A percentile compares a stretch with the other conserved stretches of the same genome.
phyloP scores from a whole-genome alignment of 2,329 filamentous ascomycete species.

The Fusarium paranaense region DNA sequence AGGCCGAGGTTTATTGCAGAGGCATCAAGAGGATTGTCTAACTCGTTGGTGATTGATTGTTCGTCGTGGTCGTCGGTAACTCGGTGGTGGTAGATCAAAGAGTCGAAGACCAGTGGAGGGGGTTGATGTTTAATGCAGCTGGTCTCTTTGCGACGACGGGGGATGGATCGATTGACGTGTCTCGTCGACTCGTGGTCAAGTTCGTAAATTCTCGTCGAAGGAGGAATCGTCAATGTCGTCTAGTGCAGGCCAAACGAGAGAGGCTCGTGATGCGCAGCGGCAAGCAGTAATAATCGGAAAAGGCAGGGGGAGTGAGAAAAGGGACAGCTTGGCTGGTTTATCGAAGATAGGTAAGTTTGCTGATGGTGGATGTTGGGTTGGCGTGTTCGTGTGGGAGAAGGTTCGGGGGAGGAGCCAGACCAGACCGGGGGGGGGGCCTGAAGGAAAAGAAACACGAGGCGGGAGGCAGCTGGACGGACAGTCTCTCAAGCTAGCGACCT shows the following conservation, averaged over 20 bases:
- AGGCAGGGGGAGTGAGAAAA: conserved; percentile 33
- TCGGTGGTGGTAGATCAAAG: conserved; percentile 12
- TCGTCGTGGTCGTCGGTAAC: conserved; percentile 8
- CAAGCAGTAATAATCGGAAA: conserved; percentile 21
- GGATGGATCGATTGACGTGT: conserved; percentile 28
- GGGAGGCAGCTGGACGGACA: conserved; percentile 13
- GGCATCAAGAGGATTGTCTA: conserved; percentile 34
- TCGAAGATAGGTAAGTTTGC: conserved; percentile 33
- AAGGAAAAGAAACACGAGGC: conserved; percentile 20
- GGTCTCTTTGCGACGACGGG: conserved; percentile 26
- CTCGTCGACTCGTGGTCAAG: conserved; percentile 22
- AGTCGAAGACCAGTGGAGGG: conserved; percentile 13
- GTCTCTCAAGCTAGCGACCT: not conserved
- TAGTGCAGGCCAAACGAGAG: conserved; percentile 27
- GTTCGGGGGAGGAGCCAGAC: conserved; percentile 39
- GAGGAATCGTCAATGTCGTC: conserved; percentile 18
- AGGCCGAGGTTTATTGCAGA: conserved; percentile 30
- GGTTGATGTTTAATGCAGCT: conserved; percentile 3
- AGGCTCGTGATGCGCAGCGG: conserved; percentile 38
- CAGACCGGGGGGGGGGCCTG: conserved; percentile 27
- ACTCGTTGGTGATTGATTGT: not conserved
- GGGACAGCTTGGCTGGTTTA: conserved; percentile 46
- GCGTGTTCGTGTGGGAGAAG: conserved; percentile 33
- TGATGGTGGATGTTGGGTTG: conserved; percentile 29
- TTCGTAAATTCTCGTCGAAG: conserved; percentile 21